Evolutionary conservation across 1,284 basidiomycete genomes (phyloP).

Genomic region (Heimioporus retisporus): DNA sequence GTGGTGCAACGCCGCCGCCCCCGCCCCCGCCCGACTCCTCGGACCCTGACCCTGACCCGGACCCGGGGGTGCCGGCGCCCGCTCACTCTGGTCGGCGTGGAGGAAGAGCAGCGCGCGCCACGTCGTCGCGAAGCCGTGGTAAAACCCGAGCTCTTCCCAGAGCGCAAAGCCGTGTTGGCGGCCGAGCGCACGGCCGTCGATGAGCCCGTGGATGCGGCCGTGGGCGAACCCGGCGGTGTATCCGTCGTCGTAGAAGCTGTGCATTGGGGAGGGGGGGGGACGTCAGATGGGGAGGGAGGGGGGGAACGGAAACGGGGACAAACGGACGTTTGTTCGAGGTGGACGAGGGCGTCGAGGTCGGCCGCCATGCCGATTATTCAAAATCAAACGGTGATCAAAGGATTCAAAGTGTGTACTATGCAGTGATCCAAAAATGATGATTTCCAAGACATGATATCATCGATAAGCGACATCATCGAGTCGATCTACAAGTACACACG

Average conservation of each 20-base stretch:
- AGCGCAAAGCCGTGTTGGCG: conserved; percentile 94
- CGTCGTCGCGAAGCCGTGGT: conserved; percentile 84
- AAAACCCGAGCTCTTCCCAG: conserved; percentile 97
- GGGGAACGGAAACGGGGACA: not conserved
- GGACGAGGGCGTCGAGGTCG: conserved; percentile 74
- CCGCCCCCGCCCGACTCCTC: no score
- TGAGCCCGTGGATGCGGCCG: conserved; percentile 90
- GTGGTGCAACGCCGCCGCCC: conserved; percentile 56
- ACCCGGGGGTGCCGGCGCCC: no score
- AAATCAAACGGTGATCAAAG: no score
- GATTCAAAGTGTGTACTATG: no score
- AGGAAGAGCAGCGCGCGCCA: conserved; percentile 71
- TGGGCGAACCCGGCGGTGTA: conserved; percentile 85
- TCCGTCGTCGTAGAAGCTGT: conserved; percentile 85
- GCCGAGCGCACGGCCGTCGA: conserved; percentile 94
- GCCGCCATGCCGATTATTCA: no score
- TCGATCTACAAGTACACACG: no score
- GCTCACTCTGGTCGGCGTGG: no score
- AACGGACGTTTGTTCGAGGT: conserved; percentile 77
- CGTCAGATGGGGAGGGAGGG: not conserved
- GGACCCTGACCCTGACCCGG: no score
- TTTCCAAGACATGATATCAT: no score
- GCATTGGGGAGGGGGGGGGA: conserved; percentile 4
- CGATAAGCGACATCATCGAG: no score
- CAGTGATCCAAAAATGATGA: no score